Conservation (phyloP, 345 rosid genomes). For the Eucalyptus sp. region DNA sequence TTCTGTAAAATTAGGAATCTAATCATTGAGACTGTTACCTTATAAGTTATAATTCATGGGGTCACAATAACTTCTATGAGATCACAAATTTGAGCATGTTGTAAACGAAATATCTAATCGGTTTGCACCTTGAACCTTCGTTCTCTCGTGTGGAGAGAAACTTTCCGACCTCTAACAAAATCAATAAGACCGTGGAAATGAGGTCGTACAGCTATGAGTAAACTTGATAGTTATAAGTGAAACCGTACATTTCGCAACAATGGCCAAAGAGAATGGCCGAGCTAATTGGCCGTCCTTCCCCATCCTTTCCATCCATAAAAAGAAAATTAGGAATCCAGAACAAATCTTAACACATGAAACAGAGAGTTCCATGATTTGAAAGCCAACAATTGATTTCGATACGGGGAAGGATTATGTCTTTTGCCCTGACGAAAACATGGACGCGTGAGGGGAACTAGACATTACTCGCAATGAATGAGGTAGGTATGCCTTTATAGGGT, state of each 20-base stretch:
- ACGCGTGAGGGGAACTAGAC: background rate
- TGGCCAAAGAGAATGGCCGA: background rate
- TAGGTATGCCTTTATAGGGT: background rate
- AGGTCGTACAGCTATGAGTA: background rate
- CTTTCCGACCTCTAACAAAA: fast-evolving
- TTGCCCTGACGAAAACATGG: background rate
- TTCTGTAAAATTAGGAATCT: background rate
- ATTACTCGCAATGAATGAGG: background rate
- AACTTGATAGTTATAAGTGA: background rate
- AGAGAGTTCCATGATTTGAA: background rate
- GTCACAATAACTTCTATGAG: background rate
- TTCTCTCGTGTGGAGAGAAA: background rate
- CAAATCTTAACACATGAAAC: background rate
- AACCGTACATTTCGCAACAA: fast-evolving
- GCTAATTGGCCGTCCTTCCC: background rate
- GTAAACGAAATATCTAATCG: background rate
- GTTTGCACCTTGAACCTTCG: background rate
- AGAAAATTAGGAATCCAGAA: background rate
- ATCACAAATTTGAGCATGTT: background rate
- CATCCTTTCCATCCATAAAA: background rate
- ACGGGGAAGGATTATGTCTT: background rate
- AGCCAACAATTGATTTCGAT: background rate
- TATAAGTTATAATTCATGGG: background rate
- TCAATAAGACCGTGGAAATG: background rate
- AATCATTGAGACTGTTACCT: background rate